Evolutionary conservation across 2,329 filamentous ascomycete genomes (phyloP).

Genomic region (Chaetomiaceae sp.): DNA sequence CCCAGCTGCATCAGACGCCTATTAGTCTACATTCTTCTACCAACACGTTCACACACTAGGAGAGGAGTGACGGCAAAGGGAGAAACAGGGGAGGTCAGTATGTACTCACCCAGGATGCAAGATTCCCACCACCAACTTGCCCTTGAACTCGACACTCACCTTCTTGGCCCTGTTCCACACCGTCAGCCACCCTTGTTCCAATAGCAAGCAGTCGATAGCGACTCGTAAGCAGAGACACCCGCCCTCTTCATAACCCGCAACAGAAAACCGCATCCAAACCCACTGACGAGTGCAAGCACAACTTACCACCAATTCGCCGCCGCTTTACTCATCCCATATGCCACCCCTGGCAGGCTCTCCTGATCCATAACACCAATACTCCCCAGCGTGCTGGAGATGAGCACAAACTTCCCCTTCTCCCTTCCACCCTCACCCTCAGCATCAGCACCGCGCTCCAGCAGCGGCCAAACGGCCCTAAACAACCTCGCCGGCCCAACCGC

Average conservation of each 20-base stretch:
- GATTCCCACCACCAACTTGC: conserved; percentile 21
- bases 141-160: conserved; percentile 20
- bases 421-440: neutral
- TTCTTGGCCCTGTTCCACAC: no score
- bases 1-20: conserved; percentile 13
- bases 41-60: neutral
- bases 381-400: conserved; percentile 24
- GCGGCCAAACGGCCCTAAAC: conserved; percentile 21
- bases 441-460: conserved; percentile 12
- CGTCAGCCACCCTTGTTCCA: no score
- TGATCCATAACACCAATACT: conserved; percentile 21
- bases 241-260: no score
- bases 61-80: neutral
- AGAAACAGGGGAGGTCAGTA: neutral
- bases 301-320: conserved; percentile 27
- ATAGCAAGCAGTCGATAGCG: no score
- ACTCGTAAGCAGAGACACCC: no score
- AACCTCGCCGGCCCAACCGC: conserved; percentile 21
- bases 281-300: no score
- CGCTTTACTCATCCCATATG: conserved; percentile 29
- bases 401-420: conserved; percentile 20
- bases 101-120: conserved; percentile 27
- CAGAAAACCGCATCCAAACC: no score
- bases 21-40: conserved; percentile 9
- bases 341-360: conserved; percentile 21